Percentiles rank a stretch among this genome's conserved stretches.
phyloP scores from a whole-genome alignment of 371 early-diverging fungal genomes.

The Conidiobolus coronatus region DNA sequence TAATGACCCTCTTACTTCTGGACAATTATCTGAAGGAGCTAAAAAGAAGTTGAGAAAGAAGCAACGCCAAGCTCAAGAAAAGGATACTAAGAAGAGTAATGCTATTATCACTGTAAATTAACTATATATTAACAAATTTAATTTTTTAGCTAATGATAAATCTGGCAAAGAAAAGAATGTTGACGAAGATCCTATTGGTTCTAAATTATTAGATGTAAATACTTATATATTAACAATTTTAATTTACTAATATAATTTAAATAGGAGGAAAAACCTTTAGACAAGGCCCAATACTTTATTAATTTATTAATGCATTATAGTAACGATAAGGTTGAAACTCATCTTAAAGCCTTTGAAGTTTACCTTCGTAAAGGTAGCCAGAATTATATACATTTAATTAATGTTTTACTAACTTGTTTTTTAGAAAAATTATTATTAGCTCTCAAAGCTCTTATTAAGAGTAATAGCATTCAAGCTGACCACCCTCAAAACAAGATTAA shows the following conservation, averaged over 20 bases:
- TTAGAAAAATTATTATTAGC: constrained; percentile 51
- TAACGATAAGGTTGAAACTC: constrained; percentile 27
- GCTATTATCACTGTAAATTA: neutral
- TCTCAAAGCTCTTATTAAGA: constrained; percentile 32
- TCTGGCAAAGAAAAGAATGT: constrained; percentile 10
- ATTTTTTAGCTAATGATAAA: neutral
- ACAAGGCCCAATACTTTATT: constrained; percentile 50
- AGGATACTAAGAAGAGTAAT: constrained; percentile 9
- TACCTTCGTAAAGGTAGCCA: constrained; percentile 48
- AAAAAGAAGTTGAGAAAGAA: constrained; percentile 23
- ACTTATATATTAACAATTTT: neutral
- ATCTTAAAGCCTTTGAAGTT: constrained; percentile 44
- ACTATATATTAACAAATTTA: neutral
- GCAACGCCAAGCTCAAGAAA: constrained; percentile 13
- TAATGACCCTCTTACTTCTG: constrained; percentile 8
- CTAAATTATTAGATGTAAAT: constrained; percentile 6
- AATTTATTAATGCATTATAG: constrained; percentile 35
- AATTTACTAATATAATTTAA: neutral
- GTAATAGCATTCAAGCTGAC: constrained; percentile 20
- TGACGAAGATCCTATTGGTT: constrained; percentile 14
- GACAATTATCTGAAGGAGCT: constrained; percentile 32
- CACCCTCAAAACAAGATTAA: constrained; percentile 10
- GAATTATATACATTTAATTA: constrained; percentile 5
- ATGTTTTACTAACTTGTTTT: neutral
- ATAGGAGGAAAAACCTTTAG: constrained; percentile 34